Evolutionary conservation across 768 basidiomycete genomes (phyloP), one percentile per base, ranked within the genome.

Genomic region (Boletellus sp.): DNA sequence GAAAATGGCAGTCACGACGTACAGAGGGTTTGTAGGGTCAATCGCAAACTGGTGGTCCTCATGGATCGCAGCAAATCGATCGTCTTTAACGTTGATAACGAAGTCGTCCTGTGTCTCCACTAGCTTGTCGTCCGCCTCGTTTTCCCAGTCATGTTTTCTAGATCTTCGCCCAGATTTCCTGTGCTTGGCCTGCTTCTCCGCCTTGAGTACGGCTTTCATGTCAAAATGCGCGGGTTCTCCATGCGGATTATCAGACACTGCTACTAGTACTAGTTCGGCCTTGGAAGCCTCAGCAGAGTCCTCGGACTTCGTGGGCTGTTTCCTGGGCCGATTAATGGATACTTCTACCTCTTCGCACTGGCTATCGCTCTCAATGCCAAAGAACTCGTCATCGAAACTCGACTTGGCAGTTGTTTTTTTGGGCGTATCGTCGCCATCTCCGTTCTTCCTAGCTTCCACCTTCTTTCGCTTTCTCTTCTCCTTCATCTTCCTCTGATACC

Each of bases 21-120:
- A 96, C 95, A 85, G 90, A 65, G 95, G 93, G 70, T 97, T 90
- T 46, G 82, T 89, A 17, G 96, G 95, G 68, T 99, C 96, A 56
- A 99, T 94, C 0, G 95, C 94, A 56, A 90, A 98, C 28, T 85
- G 80, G 59, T 90, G 84, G 61, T 97, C 87, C 58, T 96, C 91
- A 59, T 93, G 88, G 38, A 98, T 63, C 19, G 79, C 85, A 63
- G 81, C 81, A 77, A 98, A 98, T 15, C 96, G 85, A 10, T 85
- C 80, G 61, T 99, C 96, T 58, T 79, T 78, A 52, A 94, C 83
- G 63, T 99, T 75, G 59, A 98, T 82, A 37, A 75, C 66, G 66
- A 98, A 98, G 52, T 84, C 81, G 45, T 85, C 84, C 63, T 95
- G 90, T 26, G 80, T 68, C 59, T 93, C 92, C 41, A 69, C 68